phyloP scores from a whole-genome alignment of 768 basidiomycete species.

The Lactifluus piperatus region DNA sequence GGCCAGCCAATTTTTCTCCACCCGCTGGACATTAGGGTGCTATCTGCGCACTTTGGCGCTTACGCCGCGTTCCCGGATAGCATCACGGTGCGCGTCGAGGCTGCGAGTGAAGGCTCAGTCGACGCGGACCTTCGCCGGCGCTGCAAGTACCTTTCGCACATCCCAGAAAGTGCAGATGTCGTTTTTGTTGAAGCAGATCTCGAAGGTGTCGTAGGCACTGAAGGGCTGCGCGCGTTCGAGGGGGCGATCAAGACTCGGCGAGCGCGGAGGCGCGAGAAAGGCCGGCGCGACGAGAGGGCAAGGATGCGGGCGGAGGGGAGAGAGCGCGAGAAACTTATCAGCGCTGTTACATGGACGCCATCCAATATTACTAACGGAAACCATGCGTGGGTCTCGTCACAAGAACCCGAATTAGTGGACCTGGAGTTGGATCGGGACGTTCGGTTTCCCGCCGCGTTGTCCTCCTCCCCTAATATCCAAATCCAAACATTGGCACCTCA shows the following conservation, averaged over 20 bases:
- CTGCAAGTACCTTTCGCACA: conserved; percentile 91
- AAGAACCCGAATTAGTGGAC: conserved; percentile 1
- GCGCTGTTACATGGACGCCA: background rate
- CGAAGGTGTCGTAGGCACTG: conserved; percentile 61
- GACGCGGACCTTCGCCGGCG: conserved; percentile 91
- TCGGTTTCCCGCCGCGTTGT: background rate
- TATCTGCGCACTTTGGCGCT: conserved; percentile 72
- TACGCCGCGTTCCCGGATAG: conserved; percentile 81
- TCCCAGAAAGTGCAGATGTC: conserved; percentile 87
- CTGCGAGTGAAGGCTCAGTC: conserved; percentile 65
- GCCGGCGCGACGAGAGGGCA: conserved; percentile 80
- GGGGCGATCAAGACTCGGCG: conserved; percentile 69
- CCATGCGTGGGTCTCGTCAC: conserved; percentile 1
- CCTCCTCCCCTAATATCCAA: background rate
- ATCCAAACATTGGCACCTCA: background rate
- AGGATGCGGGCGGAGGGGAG: conserved; percentile 67
- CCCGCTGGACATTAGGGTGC: conserved; percentile 90
- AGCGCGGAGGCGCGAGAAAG: conserved; percentile 70
- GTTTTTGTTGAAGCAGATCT: conserved; percentile 90
- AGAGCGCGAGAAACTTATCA: conserved; percentile 28
- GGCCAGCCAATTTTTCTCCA: conserved; percentile 90
- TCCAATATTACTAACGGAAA: background rate
- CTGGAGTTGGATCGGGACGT: background rate
- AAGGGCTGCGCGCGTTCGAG: conserved; percentile 77
- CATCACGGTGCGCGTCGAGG: conserved; percentile 75